A percentile compares a stretch with the other conserved stretches of the same genome.
These are phyloP conservation scores for Tylopilus vinaceipallidus DNA, from an alignment of 768 basidiomycete species.

Conservation along the genomic window DNA sequence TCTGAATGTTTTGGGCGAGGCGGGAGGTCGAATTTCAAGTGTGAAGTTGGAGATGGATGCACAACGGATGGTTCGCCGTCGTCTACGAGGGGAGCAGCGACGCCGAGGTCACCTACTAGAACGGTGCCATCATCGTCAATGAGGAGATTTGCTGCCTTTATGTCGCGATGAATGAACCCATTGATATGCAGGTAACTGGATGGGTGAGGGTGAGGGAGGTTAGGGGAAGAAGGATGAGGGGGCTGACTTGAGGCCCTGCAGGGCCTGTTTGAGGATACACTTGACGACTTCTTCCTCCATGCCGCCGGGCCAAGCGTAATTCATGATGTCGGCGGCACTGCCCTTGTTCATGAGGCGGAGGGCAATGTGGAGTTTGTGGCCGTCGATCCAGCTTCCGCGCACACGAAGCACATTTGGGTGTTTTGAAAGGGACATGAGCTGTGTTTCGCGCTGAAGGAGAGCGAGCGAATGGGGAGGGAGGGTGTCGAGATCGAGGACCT, in stretches of 20 bases:
- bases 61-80: slow-evolving; percentile 46
- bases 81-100: slow-evolving; percentile 80
- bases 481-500: slow-evolving; percentile 85
- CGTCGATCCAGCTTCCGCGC: slow-evolving; percentile 84
- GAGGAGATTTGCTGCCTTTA: slow-evolving; percentile 93
- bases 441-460: slow-evolving; percentile 80
- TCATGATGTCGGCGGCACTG: slow-evolving; percentile 82
- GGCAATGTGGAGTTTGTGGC: slow-evolving; percentile 82
- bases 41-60: slow-evolving; percentile 25
- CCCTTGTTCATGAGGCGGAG: slow-evolving; percentile 88
- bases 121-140: slow-evolving; percentile 90
- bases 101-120: slow-evolving; percentile 88
- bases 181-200: slow-evolving; percentile 82
- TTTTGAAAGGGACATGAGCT: slow-evolving; percentile 88
- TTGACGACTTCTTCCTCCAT: slow-evolving; percentile 88
- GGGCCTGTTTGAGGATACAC: slow-evolving; percentile 80
- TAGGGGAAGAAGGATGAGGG: not conserved
- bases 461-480: slow-evolving; percentile 69
- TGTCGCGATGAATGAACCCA: slow-evolving; percentile 88
- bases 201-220: slow-evolving; percentile 6
- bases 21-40: slow-evolving; percentile 36
- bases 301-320: slow-evolving; percentile 81
- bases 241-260: slow-evolving; percentile 84
- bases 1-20: slow-evolving; percentile 6
- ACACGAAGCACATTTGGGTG: slow-evolving; percentile 93